Base-by-base conservation (phyloP, 2,329 filamentous ascomycete genomes). In the Penicillium sp. region DNA sequence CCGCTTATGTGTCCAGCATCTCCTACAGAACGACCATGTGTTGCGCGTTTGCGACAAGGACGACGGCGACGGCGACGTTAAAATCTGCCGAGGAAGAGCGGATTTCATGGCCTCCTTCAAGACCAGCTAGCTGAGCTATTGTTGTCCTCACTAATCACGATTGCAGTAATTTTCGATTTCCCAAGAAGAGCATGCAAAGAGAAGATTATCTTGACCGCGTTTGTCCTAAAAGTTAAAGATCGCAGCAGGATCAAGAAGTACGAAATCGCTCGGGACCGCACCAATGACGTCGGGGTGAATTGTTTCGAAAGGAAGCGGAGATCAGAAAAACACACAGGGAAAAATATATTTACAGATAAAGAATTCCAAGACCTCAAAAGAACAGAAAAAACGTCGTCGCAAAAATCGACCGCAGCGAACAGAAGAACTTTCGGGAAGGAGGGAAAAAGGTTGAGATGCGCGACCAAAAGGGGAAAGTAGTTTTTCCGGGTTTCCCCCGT, bases 21-120 rank as follows among this genome's bases (percentile, higher is more conserved):
- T 35, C 12, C 52, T 51, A 28, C 52, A 59, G 21, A 48, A 35
- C 18, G 26, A 47, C 23, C 52, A 40, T 47, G 28, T 40, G n/a
- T 38, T 55, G 46, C 52, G 47, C 33, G 38, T 47, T 20, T 18
- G 18, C 21, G 38, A 24, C 18, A 52, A 48, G 24, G 42, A 45
- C 11, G 47, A 45, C 20, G 40, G 47, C 21, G 40, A 43, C 21
- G 38, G 35, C 5, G 52, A 43, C 5, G 40, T 11, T 35, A 45
- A 11, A 30, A 53, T 16, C 24, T 47, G 52, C 48, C 28, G 52
- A 46, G 56, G 52, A 40, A 52, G 23, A 38, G 43, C 35, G 47
- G 35, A 14, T 55, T 52, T 59, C 56, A 59, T 59, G 24, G 42
- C 52, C 54, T 56, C 30, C 21, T n/a, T 42, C n/a, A 21, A 26